These are phyloP conservation scores for Trypanosoma avium DNA, from an alignment of 208 protist species.

Conservation along the genomic window DNA sequence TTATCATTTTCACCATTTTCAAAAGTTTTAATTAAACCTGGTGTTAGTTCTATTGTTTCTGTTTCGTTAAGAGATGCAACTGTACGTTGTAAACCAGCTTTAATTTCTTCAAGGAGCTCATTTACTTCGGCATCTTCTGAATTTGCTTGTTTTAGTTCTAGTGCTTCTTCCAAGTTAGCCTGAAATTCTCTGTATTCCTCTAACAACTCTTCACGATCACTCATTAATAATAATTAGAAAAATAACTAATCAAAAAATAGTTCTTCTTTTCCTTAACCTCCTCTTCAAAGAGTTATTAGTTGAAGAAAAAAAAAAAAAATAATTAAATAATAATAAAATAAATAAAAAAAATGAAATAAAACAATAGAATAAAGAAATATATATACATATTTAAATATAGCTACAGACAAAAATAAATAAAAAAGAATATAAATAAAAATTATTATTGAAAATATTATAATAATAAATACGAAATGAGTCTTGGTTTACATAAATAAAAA, in stretches of 20 bases:
- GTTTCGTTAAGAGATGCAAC: conserved; percentile 57
- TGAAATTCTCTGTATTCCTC: conserved; percentile 39
- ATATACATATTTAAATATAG: too few species aligned
- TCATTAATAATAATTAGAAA: conserved; percentile 10
- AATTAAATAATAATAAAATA: background rate
- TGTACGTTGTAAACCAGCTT: conserved; percentile 37
- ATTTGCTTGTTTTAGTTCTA: conserved; percentile 24
- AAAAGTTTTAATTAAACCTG: conserved; percentile 29
- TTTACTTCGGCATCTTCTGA: conserved; percentile 36
- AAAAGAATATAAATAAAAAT: background rate
- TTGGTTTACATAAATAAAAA: too few species aligned
- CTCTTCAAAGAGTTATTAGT: too few species aligned
- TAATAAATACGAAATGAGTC: too few species aligned
- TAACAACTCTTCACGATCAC: conserved; percentile 26
- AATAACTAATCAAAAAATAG: background rate
- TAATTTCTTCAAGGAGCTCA: conserved; percentile 48
- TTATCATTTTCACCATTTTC: conserved; percentile 13
- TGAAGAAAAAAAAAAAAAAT: background rate
- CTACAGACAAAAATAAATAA: background rate
- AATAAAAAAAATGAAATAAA: background rate
- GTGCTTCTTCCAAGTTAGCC: conserved; percentile 31
- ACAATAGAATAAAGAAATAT: background rate
- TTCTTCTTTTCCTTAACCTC: too few species aligned
- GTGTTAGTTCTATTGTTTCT: conserved; percentile 46
- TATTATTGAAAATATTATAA: too few species aligned